These are phyloP conservation scores for Clarireedia hainanense DNA, from an alignment of 2,329 filamentous ascomycete species.

Conservation along the genomic window DNA sequence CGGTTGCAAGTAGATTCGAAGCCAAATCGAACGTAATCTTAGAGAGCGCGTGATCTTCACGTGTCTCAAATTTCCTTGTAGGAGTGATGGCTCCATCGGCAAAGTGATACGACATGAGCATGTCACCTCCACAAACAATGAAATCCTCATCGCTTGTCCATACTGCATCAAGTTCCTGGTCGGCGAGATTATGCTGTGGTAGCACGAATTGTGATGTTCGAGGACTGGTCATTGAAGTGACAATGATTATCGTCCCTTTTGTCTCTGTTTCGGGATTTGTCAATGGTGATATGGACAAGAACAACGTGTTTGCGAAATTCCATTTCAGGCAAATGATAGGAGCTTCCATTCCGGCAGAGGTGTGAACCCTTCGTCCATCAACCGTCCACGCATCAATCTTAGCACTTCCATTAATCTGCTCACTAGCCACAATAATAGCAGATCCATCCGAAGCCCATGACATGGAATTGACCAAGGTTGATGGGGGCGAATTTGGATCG, in stretches of 20 bases:
- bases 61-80: constrained; percentile 43
- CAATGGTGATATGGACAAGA: constrained; percentile 47
- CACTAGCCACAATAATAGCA: constrained; percentile 50
- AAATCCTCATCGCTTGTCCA: constrained; percentile 55
- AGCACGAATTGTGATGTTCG: constrained; percentile 38
- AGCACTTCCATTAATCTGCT: constrained; percentile 40
- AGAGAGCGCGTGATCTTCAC: constrained; percentile 45
- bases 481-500: constrained; percentile 44
- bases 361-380: constrained; percentile 44
- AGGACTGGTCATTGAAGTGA: constrained; percentile 33
- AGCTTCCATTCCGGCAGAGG: constrained; percentile 50
- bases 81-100: constrained; percentile 39
- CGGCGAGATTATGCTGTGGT: constrained; percentile 41
- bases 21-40: constrained; percentile 49
- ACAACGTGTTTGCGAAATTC: constrained; percentile 47
- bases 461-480: constrained; percentile 49
- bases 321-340: constrained; percentile 55
- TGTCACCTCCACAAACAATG: constrained; percentile 48
- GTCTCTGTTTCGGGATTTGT: constrained; percentile 38
- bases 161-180: constrained; percentile 47
- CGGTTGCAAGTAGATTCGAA: constrained; percentile 48
- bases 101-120: constrained; percentile 42
- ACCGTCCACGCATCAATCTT: constrained; percentile 48
- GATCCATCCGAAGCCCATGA: constrained; percentile 52
- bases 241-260: constrained; percentile 44